These are phyloP conservation scores for Blastobotrys serpentis DNA, from an alignment of 1,139 yeast species.

Conservation along the genomic window DNA sequence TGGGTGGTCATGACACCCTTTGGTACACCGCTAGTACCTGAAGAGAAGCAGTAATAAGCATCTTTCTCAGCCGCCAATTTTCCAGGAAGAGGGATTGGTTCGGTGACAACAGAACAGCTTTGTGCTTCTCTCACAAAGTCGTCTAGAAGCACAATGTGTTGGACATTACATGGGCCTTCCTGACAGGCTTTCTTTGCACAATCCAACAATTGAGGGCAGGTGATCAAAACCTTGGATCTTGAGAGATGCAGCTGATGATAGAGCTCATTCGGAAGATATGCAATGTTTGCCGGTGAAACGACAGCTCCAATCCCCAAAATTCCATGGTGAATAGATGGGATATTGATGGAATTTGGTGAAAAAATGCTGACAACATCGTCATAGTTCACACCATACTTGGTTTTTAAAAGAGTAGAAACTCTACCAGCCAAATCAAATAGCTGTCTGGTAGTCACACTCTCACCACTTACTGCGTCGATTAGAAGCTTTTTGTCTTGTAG, in stretches of 20 bases:
- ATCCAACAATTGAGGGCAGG: constrained; percentile 1
- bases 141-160: constrained; percentile 22
- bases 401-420: constrained; percentile 28
- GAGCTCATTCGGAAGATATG: constrained; percentile 38
- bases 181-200: constrained; percentile 12
- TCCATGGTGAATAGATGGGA: constrained; percentile 36
- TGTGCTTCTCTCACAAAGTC: constrained; percentile 22
- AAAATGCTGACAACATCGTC: constrained; percentile 39
- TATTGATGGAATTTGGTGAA: constrained; percentile 33
- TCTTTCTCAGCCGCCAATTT: constrained; percentile 25
- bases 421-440: constrained; percentile 24
- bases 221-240: constrained; percentile 33
- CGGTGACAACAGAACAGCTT: constrained; percentile 12
- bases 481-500: constrained; percentile 22
- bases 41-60: constrained; percentile 54
- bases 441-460: constrained; percentile 27
- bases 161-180: constrained; percentile 17
- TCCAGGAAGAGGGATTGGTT: constrained; percentile 21
- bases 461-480: constrained; percentile 33
- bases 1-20: constrained; percentile 72
- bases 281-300: constrained; percentile 40
- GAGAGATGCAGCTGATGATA: constrained; percentile 37
- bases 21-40: constrained; percentile 75
- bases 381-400: constrained; percentile 27
- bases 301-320: constrained; percentile 37